Conservation (phyloP, 2,329 filamentous ascomycete genomes). For the Neopestalotiopsis clavispora region DNA sequence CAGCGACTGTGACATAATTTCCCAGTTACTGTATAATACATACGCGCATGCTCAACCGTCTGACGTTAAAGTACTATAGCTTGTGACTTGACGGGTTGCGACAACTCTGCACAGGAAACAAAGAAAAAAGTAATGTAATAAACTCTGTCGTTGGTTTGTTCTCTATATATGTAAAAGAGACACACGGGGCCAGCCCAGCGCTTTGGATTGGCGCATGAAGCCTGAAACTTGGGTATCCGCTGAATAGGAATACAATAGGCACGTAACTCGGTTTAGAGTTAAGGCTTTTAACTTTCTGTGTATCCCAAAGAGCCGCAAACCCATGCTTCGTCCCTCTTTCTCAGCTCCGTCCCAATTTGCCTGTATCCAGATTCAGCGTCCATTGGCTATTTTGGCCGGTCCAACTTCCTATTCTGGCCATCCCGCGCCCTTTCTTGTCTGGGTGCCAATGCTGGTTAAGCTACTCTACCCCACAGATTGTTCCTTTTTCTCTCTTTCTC, state of each 20-base stretch:
- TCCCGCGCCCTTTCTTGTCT: slow-evolving; percentile 3
- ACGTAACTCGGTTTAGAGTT: not conserved
- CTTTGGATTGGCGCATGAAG: not conserved
- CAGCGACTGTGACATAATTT: not conserved
- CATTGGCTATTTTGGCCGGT: slow-evolving; percentile 9
- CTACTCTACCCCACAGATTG: not conserved
- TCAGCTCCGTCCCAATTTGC: not conserved
- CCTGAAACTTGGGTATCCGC: not conserved
- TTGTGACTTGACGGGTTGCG: not conserved
- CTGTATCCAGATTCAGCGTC: slow-evolving; percentile 3
- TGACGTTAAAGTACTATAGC: not conserved
- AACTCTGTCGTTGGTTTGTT: not conserved
- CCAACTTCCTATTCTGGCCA: slow-evolving; percentile 8
- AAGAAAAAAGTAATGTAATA: not conserved
- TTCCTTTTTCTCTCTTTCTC: not conserved
- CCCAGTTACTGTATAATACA: not conserved
- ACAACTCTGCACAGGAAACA: not conserved
- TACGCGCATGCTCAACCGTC: too few relatives aligned
- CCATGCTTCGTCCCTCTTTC: not conserved
- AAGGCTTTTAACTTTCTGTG: slow-evolving; percentile 7
- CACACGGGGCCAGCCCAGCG: not conserved
- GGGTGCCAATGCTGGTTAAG: not conserved
- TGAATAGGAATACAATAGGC: not conserved
- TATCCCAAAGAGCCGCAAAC: slow-evolving; percentile 7
- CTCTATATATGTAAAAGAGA: not conserved